Conservation (phyloP, 2,329 filamentous ascomycete genomes). For the Aureobasidium sp. region DNA sequence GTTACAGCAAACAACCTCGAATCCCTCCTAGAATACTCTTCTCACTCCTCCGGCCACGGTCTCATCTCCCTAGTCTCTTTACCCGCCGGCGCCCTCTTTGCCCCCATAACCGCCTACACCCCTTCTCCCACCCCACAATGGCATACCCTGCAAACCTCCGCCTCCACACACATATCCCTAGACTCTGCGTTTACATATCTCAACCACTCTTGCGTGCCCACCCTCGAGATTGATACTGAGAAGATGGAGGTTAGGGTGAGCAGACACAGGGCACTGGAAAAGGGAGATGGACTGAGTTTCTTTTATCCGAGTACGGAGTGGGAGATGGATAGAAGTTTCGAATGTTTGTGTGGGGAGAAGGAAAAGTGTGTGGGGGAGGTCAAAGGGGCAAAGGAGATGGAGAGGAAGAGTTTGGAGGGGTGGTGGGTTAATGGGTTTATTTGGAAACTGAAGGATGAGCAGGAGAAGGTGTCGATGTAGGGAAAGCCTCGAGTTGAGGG, state of each 20-base stretch:
- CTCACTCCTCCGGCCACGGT: constrained; percentile 35
- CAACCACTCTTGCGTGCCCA: constrained; percentile 51
- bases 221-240: constrained; percentile 45
- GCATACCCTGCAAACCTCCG: constrained; percentile 46
- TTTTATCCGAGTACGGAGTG: constrained; percentile 46
- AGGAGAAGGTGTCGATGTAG: not conserved
- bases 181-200: constrained; percentile 51
- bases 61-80: constrained; percentile 44
- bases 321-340: constrained; percentile 42
- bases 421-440: constrained; percentile 40
- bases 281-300: constrained; percentile 40
- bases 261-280: constrained; percentile 32
- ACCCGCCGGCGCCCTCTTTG: constrained; percentile 45
- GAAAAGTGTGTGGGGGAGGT: constrained; percentile 34
- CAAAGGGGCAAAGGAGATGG: constrained; percentile 34
- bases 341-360: constrained; percentile 36
- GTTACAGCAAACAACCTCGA: constrained; percentile 29
- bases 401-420: constrained; percentile 27
- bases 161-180: constrained; percentile 47
- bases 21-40: constrained; percentile 33
- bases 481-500: too few species aligned
- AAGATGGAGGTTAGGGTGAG: constrained; percentile 20
- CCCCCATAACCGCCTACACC: constrained; percentile 37
- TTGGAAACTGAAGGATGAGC: constrained; percentile 19
- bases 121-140: too few species aligned